Base-by-base conservation (phyloP, 306 rosid species). In the Medicago lupulina region DNA sequence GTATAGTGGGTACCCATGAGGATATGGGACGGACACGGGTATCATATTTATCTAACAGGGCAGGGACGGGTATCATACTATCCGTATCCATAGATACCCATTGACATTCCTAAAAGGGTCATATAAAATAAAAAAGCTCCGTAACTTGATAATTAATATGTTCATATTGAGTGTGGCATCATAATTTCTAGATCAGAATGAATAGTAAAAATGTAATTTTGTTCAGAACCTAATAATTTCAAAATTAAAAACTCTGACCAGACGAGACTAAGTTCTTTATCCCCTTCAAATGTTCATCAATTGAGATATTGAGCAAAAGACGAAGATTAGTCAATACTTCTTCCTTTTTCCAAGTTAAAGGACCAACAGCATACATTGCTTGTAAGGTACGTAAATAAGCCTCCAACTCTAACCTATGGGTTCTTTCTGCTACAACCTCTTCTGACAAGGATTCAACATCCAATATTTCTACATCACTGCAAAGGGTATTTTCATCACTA, bases 341-440 rank as follows among this genome's bases (percentile, higher is more conserved):
- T 89, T 90, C 93, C 43, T 92, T 83, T 77, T 90, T 97, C 99
- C 98, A 95, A 81, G 89, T 95, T 84, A 95, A 83, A 84, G 91
- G 86, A 80, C 99, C 97, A 63, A 89, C 90, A 79, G 88, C 91
- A 89, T 85, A 86, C 84, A 95, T 80, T 82, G 85, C 87, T 82
- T 74, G 79, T 80, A 95, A 75, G 71, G 90, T 89, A 54, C 83
- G 78, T 49, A 77, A 77, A 83, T 90, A 95, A 66, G 89, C 93
- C 67, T 82, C 77, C 82, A 95, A 79, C 93, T 92, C 96, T 87
- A 88, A 84, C 88, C 86, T 86, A 85, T 92, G 96, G 62, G 73
- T 85, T 82, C 77, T 75, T 16, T 77, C 87, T 17, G 86, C 79
- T 73, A 47, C 76, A 58, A 84, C 88, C 71, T 85, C 86, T 67